phyloP scores from a whole-genome alignment of 345 rosid species.

The Corchorus capsularis region DNA sequence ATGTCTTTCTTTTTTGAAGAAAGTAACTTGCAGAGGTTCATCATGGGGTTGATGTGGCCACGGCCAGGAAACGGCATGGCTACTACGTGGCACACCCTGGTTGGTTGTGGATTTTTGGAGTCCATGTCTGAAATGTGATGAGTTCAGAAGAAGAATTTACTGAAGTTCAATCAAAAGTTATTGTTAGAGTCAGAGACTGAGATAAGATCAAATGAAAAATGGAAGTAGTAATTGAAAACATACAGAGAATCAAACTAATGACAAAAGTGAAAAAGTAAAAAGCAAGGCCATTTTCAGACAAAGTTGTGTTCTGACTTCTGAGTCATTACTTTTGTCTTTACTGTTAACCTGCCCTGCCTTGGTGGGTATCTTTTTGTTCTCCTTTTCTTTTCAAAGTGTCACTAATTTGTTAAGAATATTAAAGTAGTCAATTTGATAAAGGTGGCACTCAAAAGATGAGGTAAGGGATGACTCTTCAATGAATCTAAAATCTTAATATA shows the following conservation, averaged over 20 bases:
- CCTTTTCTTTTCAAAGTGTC: not conserved
- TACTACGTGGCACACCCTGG: conserved; percentile 27
- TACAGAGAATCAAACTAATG: not conserved
- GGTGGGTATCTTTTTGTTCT: too few relatives aligned
- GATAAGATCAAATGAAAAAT: not conserved
- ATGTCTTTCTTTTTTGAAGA: conserved; percentile 23
- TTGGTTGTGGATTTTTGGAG: not conserved
- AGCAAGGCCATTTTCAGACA: not conserved
- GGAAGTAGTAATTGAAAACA: not conserved
- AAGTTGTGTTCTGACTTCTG: not conserved
- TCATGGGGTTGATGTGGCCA: conserved; percentile 47
- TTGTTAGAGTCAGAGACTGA: not conserved
- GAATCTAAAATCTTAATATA: too few relatives aligned
- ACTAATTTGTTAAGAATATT: too few relatives aligned
- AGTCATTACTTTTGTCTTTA: not conserved
- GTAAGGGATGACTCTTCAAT: not conserved
- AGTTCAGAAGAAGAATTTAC: not conserved
- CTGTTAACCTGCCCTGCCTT: too few relatives aligned
- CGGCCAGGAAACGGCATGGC: conserved; percentile 48
- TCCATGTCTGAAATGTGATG: conserved; percentile 16
- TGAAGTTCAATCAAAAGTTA: not conserved
- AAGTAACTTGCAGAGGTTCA: conserved; percentile 40
- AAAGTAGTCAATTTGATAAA: not conserved
- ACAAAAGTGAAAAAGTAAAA: not conserved
- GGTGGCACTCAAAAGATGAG: not conserved